Conservation (phyloP, 495 filamentous ascomycete genomes). For the Hypoxylon fragiforme region DNA sequence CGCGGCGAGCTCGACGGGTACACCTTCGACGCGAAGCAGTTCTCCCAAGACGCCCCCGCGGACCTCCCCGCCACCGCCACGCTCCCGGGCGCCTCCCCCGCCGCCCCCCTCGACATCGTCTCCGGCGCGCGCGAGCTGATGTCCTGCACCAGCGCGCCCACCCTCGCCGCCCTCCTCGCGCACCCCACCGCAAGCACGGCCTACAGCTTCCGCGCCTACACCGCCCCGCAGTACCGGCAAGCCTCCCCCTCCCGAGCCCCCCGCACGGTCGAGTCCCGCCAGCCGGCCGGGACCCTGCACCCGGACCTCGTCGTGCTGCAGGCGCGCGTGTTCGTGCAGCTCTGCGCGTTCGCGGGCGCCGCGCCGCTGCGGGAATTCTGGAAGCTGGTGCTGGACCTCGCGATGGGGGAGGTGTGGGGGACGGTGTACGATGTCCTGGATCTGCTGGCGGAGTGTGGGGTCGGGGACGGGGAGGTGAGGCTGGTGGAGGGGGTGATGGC, state of each 20-base stretch:
- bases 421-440: conserved; percentile 25
- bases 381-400: conserved; percentile 4
- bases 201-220: conserved; percentile 14
- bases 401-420: background rate
- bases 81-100: too few relatives aligned
- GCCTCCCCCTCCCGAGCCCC: conserved; percentile 1
- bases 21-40: background rate
- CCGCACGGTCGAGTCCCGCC: conserved; percentile 28
- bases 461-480: too few relatives aligned
- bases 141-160: background rate
- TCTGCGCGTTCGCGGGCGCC: conserved; percentile 8
- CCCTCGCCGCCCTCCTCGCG: background rate
- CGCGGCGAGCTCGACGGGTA: conserved; percentile 21
- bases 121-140: background rate
- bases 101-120: background rate
- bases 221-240: background rate
- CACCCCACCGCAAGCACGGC: background rate
- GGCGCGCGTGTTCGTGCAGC: background rate
- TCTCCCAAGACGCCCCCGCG: too few relatives aligned
- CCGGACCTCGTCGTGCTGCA: conserved; percentile 16
- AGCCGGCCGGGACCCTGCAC: conserved; percentile 15
- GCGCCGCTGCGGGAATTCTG: background rate
- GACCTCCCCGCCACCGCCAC: too few relatives aligned
- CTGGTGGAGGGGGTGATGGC: too few relatives aligned
- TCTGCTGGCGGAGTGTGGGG: conserved; percentile 13